Evolutionary conservation across 352 stramenopile genomes (phyloP), one percentile per base, ranked within the genome.

Genomic region (Phytopythium chamaehyphon): DNA sequence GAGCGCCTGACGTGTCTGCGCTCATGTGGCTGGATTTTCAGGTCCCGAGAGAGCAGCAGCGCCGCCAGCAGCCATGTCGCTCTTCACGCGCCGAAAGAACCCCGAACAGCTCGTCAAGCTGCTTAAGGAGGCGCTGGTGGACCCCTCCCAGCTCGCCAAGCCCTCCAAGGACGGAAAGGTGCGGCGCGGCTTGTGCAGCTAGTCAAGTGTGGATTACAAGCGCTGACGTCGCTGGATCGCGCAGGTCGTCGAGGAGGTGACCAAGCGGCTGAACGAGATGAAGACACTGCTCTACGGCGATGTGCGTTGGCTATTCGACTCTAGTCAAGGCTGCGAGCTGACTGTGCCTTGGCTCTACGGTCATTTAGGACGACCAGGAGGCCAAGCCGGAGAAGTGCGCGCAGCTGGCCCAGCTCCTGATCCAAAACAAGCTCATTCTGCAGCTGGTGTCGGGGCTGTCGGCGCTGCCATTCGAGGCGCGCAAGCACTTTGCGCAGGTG

Each of bases 231-330:
- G 22, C 9, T 36, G 23, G n/a, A 3, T 12, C 12, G 42, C 6
- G 7, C 36, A 77, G 71, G 35, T 65, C 12, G 66, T 86, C 47
- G 72, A 86, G 54, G 75, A 85, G 48, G 59, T 83, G 26, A 91
- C 80, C 18, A 96, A 96, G 66, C 82, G 88, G 1, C 56, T 96
- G 40, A 79, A 73, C 51, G 79, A 90, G 65, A 95, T 93, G 64
- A 94, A 93, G 65, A 55, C 84, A 26, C 61, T 93, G 50, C 65
- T 93, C 5, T 93, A 93, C 47, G 84, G 83, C 28, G 83, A 90
- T 37, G 74, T 86, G 22, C 64, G 83, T 33, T 19, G 3, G 21
- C 5, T n/a, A n/a, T n/a, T n/a, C n/a, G n/a, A n/a, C n/a, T n/a
- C n/a, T n/a, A n/a, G n/a, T n/a, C n/a, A n/a, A n/a, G n/a, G n/a